Conservation (phyloP, 768 basidiomycete genomes). For the Leucogyrophana mollusca region DNA sequence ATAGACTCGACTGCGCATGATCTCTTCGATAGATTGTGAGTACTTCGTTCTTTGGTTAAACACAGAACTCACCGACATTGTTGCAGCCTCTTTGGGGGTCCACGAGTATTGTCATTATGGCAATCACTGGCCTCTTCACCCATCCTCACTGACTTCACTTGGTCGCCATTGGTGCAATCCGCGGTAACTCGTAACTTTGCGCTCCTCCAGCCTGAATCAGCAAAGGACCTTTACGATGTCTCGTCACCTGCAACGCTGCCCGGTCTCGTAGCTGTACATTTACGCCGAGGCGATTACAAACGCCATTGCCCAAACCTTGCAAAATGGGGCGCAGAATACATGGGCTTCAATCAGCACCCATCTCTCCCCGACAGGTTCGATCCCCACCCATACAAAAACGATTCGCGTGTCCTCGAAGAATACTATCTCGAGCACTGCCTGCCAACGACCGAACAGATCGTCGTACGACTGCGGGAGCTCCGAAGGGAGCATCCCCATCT, state of each 20-base stretch:
- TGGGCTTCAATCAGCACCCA: conserved; percentile 49
- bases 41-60: conserved; percentile 1
- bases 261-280: conserved; percentile 53
- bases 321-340: conserved; percentile 41
- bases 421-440: conserved; percentile 45
- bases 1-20: conserved; percentile 37
- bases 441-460: conserved; percentile 41
- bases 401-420: conserved; percentile 10
- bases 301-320: conserved; percentile 54
- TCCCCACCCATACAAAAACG: conserved; percentile 13
- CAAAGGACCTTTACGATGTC: conserved; percentile 16
- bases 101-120: conserved; percentile 41
- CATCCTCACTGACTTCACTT: conserved; percentile 46
- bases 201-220: conserved; percentile 35
- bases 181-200: conserved; percentile 51
- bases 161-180: conserved; percentile 51
- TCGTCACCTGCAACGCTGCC: conserved; percentile 27
- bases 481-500: conserved; percentile 31
- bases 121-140: conserved; percentile 45
- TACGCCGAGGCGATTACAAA: conserved; percentile 56
- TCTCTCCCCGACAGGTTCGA: conserved; percentile 42
- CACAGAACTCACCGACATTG: neutral
- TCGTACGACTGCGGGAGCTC: conserved; percentile 34
- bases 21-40: conserved; percentile 52
- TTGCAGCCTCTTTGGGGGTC: conserved; percentile 45